Percentiles rank a stretch among this genome's conserved stretches.
These are phyloP conservation scores for Sugiyamaella marilandica DNA, from an alignment of 805 yeast genomes.

Conservation along the genomic window DNA sequence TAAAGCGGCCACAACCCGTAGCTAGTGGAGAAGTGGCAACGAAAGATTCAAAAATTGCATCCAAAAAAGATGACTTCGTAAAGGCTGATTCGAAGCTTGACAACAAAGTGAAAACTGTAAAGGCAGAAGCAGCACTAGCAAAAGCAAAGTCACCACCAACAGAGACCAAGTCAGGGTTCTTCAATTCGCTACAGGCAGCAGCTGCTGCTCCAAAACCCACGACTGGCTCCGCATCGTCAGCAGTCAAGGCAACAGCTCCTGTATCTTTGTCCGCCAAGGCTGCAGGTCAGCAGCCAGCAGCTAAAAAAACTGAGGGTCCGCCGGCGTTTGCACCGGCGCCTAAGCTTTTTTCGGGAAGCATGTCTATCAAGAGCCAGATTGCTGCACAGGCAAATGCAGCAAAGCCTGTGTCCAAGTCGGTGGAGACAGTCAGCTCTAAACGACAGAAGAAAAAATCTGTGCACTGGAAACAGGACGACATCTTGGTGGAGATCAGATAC, in stretches of 20 bases:
- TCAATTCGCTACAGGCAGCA: slow-evolving; percentile 8
- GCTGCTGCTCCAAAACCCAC: background rate
- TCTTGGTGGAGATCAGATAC: slow-evolving; percentile 14
- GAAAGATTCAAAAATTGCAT: too few species aligned
- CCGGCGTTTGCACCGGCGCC: slow-evolving; percentile 8
- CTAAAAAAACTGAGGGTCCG: background rate
- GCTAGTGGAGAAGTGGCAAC: too few species aligned
- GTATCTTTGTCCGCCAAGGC: too few species aligned
- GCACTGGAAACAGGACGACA: slow-evolving; percentile 15
- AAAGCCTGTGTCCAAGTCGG: background rate
- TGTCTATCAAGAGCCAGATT: slow-evolving; percentile 16
- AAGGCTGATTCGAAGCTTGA: background rate
- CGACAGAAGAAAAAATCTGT: slow-evolving; percentile 16
- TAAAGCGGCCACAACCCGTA: too few species aligned
- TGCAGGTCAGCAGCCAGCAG: background rate
- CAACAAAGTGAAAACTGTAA: background rate
- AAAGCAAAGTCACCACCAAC: slow-evolving; percentile 1
- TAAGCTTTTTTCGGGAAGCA: slow-evolving; percentile 13
- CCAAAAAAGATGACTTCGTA: too few species aligned
- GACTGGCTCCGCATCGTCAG: background rate
- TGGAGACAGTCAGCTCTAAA: background rate
- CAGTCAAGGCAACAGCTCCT: background rate
- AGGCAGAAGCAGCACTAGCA: background rate
- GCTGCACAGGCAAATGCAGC: background rate
- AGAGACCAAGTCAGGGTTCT: slow-evolving; percentile 8